Percentiles rank a stretch among this genome's conserved stretches.
phyloP scores from a whole-genome alignment of 352 stramenopile genomes.

The Phytophthora cactorum region DNA sequence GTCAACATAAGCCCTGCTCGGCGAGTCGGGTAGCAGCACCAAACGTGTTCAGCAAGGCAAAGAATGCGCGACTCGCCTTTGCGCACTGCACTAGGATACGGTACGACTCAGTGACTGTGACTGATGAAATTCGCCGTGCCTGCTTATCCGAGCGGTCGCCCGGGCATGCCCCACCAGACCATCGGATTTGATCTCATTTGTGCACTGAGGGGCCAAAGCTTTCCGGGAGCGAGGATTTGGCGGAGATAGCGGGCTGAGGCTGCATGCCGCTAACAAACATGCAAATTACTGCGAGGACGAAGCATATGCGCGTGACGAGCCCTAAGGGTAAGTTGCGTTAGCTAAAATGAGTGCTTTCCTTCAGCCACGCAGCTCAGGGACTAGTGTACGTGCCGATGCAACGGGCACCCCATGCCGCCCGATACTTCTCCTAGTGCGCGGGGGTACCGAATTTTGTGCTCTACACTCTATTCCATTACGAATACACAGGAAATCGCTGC shows the following conservation, averaged over 20 bases:
- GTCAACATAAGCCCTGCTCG: no score
- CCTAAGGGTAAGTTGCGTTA: neutral
- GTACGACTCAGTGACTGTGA: no score
- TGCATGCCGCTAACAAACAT: neutral
- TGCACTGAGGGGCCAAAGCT: neutral
- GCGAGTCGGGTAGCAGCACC: no score
- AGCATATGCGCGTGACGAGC: neutral
- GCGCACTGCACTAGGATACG: no score
- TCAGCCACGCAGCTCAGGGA: neutral
- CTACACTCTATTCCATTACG: conserved; percentile 21
- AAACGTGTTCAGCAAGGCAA: no score
- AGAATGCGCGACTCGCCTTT: neutral
- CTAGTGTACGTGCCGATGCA: neutral
- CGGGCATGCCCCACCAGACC: neutral
- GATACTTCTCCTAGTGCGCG: no score
- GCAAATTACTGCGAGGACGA: neutral
- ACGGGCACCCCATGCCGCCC: neutral
- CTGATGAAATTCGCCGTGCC: neutral
- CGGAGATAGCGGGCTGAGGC: neutral
- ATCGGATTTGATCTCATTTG: neutral
- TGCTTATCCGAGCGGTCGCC: neutral
- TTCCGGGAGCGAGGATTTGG: neutral
- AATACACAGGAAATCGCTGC: conserved; percentile 19
- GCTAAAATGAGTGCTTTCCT: neutral
- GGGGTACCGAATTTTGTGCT: neutral